Base-by-base conservation (phyloP, 179 eudicot genomes). In the Amaranthus tricolor region DNA sequence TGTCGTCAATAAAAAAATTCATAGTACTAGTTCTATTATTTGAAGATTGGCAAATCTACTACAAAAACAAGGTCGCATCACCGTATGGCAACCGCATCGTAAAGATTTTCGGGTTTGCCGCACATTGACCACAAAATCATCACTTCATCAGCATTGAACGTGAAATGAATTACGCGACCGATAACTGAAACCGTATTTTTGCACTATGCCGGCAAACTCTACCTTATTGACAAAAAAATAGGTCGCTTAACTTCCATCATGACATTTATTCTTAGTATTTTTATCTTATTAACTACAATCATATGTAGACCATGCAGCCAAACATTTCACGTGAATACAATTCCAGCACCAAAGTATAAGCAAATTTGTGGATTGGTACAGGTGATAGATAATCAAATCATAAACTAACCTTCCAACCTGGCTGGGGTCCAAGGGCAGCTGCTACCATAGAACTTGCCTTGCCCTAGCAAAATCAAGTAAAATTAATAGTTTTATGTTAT, bases 371-470 rank as follows among this genome's bases (percentile, higher is more conserved):
- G 40, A 31, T 31, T 31, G 40, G 40, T 31, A 31, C 40, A 31
- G 40, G 40, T 1, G n/a, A 59, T 49, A 0, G 48, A 45, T 6
- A 12, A 72, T 60, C 12, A 56, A 55, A 63, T 19, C 17, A 58
- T 0, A 49, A 66, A 82, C 88, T 79, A 59, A 95, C 99, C 97
- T 91, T 85, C 99, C 99, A 96, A 74, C 89, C 96, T 50, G 99
- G 96, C 81, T 89, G 80, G 74, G 99, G 99, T 66, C 79, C 87
- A 77, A 96, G 95, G 74, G 96, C 97, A 71, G 77, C 90, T 65
- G 98, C 98, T 64, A 86, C 92, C 98, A 96, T 96, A 82, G 92
- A 91, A 82, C 99, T 96, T 76, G 92, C 98, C 84, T 87, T 96
- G 9, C 99, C 97, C 99, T 96, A 70, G 68, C 48, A 66, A 68